A percentile compares a stretch with the other conserved stretches of the same genome.
These are phyloP conservation scores for Lippia alba DNA, from an alignment of 305 asterid genomes.

Conservation along the genomic window DNA sequence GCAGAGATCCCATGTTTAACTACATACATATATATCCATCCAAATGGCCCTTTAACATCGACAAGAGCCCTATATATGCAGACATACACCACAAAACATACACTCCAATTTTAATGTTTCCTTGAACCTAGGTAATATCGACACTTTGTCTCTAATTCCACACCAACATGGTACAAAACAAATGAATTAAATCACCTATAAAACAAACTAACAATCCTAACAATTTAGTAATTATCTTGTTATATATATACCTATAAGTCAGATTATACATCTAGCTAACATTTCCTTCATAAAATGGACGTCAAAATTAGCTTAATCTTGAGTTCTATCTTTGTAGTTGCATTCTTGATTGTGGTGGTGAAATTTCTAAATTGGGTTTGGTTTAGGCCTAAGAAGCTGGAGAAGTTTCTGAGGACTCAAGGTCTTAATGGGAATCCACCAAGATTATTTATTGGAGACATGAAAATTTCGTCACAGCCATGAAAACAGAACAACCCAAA, in stretches of 20 bases:
- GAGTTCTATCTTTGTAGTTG: conserved; percentile 24
- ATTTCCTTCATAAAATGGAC: conserved; percentile 24
- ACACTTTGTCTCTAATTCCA: not conserved
- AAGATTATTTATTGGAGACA: conserved; percentile 39
- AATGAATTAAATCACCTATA: not conserved
- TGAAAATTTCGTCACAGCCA: conserved; percentile 10
- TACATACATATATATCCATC: no score
- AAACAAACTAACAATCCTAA: not conserved
- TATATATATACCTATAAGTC: not conserved
- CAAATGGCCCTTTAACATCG: no score
- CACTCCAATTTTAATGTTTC: not conserved
- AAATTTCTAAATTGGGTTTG: conserved; percentile 44
- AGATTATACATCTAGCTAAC: not conserved
- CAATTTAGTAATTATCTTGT: not conserved
- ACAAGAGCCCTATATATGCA: no score
- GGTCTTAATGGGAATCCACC: conserved; percentile 44
- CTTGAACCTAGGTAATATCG: not conserved
- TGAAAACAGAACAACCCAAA: conserved; percentile 25
- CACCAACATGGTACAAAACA: not conserved
- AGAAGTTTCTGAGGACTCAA: conserved; percentile 38
- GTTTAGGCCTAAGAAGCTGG: conserved; percentile 44
- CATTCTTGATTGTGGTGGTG: conserved; percentile 18
- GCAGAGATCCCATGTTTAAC: no score
- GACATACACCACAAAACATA: not conserved
- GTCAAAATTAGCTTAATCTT: conserved; percentile 23